Conservation (phyloP, 192 early-diverging fungal genomes). For the Backusella sp. region DNA sequence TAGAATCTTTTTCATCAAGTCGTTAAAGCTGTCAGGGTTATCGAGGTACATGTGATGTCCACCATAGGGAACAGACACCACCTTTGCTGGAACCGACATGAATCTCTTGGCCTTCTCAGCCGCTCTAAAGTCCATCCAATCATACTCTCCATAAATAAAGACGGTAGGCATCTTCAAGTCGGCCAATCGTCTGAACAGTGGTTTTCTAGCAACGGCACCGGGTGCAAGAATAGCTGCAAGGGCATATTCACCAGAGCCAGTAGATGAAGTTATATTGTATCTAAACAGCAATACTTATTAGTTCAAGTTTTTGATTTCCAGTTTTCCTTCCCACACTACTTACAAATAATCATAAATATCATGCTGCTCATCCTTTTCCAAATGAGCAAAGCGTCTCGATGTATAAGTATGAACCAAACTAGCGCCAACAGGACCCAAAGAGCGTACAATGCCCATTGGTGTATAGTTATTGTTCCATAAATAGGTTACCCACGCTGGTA, state of each 20-base stretch:
- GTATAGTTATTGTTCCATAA: constrained; percentile 81
- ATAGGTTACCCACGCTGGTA: constrained; percentile 15
- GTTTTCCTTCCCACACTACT: neutral
- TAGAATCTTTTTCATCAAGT: constrained; percentile 13
- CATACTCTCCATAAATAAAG: constrained; percentile 56
- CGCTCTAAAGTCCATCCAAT: constrained; percentile 89
- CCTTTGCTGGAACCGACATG: constrained; percentile 51
- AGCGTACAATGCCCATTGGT: constrained; percentile 78
- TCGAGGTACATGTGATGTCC: constrained; percentile 91
- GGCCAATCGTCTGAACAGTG: constrained; percentile 65
- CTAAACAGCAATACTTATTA: constrained; percentile 1
- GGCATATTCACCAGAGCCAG: constrained; percentile 83
- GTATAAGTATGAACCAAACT: constrained; percentile 54
- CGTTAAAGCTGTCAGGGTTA: constrained; percentile 75
- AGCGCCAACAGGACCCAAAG: constrained; percentile 76
- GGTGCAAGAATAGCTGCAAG: constrained; percentile 71
- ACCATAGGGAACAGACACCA: constrained; percentile 39
- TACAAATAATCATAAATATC: constrained; percentile 76
- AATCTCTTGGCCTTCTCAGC: constrained; percentile 60
- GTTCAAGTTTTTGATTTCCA: neutral
- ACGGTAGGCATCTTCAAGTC: constrained; percentile 68
- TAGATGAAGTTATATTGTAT: constrained; percentile 74
- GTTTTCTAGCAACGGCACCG: constrained; percentile 80
- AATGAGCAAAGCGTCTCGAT: constrained; percentile 58
- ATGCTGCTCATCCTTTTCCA: constrained; percentile 63